Evolutionary conservation across 805 yeast species (phyloP).

Genomic region (Candida andamanensis): DNA sequence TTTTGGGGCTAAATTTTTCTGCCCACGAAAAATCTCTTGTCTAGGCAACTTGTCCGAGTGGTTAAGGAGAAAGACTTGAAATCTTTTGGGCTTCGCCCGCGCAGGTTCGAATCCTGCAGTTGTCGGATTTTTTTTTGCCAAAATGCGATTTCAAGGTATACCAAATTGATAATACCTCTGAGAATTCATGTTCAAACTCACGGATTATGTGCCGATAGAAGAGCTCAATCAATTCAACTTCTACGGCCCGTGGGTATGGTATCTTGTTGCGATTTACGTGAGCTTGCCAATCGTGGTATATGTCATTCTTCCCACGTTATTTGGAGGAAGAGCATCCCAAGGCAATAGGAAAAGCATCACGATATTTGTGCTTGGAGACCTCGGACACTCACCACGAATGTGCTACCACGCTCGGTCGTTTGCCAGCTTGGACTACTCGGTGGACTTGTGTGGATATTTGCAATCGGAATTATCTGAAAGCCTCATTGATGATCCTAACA

Average conservation of each 20-base stretch:
- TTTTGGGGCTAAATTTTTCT: background rate
- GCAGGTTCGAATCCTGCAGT: constrained; percentile 49
- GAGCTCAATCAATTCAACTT: constrained; percentile 7
- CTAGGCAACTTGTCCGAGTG: constrained; percentile 44
- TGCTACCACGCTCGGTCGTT: constrained; percentile 82
- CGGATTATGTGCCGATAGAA: constrained; percentile 1
- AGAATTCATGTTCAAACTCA: constrained; percentile 2
- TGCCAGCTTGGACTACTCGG: constrained; percentile 62
- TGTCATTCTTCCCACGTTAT: constrained; percentile 32
- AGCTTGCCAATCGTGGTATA: constrained; percentile 42
- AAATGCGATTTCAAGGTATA: background rate
- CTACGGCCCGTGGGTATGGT: constrained; percentile 39
- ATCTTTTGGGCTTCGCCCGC: constrained; percentile 48
- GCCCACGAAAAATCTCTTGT: too few relatives aligned
- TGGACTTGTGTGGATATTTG: constrained; percentile 80
- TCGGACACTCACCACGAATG: constrained; percentile 95
- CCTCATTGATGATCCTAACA: constrained; percentile 44
- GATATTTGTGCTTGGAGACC: constrained; percentile 83
- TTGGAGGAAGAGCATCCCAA: constrained; percentile 10
- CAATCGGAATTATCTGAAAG: constrained; percentile 51
- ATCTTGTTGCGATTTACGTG: constrained; percentile 42
- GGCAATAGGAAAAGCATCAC: constrained; percentile 47
- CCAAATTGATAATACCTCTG: too few relatives aligned
- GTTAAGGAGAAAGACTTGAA: constrained; percentile 46
- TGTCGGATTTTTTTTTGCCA: constrained; percentile 29